Evolutionary conservation across 306 rosid genomes (phyloP).

Genomic region (Ammopiptanthus mongolicus): DNA sequence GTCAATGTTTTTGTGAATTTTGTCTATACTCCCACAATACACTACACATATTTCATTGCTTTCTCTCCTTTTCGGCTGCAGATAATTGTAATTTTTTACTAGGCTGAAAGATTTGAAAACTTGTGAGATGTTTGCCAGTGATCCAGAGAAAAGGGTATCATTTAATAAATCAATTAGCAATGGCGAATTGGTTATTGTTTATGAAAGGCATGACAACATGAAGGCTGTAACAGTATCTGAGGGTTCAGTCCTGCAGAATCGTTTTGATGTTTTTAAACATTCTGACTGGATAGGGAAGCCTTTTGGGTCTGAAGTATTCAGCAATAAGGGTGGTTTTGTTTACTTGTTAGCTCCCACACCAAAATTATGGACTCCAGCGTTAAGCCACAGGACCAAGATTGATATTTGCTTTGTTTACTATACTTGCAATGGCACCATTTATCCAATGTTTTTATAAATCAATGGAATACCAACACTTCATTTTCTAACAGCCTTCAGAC

Average conservation of each 20-base stretch:
- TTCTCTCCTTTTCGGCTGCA: not conserved
- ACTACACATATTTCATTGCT: not conserved
- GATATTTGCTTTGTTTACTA: conserved; percentile 82
- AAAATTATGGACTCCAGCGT: conserved; percentile 81
- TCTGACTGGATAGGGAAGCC: conserved; percentile 88
- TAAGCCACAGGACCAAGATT: conserved; percentile 88
- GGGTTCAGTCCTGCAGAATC: conserved; percentile 65
- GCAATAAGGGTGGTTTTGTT: conserved; percentile 73
- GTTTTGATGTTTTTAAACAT: conserved; percentile 77
- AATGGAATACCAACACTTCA: too few species aligned
- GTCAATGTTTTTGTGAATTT: not conserved
- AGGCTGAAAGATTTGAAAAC: too few species aligned
- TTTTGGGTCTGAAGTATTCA: conserved; percentile 75
- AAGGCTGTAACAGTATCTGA: conserved; percentile 63
- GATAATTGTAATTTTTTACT: conserved; percentile 4
- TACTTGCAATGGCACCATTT: too few species aligned
- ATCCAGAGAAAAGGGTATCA: conserved; percentile 51
- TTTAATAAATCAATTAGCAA: conserved; percentile 45
- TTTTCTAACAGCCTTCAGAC: too few species aligned
- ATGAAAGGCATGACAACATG: conserved; percentile 75
- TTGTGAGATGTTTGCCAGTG: conserved; percentile 51
- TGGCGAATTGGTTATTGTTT: conserved; percentile 77
- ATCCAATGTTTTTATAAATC: too few species aligned
- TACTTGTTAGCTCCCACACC: conserved; percentile 89
- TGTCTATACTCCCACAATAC: not conserved